Percentiles rank a stretch among this genome's conserved stretches.
phyloP scores from a whole-genome alignment of 768 basidiomycete species.

The Amanita brunnescens region DNA sequence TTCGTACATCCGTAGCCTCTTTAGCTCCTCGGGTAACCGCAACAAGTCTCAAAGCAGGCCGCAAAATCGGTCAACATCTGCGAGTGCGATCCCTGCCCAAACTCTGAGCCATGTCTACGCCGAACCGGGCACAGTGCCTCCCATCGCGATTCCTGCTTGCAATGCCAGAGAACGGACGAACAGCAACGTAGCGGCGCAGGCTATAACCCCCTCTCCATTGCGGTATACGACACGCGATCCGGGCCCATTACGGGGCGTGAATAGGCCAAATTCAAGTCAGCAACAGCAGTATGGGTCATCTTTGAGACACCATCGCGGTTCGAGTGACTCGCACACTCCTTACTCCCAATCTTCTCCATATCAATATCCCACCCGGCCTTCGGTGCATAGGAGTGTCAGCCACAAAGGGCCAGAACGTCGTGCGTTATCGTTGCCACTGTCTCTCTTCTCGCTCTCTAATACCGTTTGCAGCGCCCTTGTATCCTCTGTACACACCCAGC shows the following conservation, averaged over 20 bases:
- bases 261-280: conserved; percentile 8
- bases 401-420: conserved; percentile 36
- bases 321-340: conserved; percentile 13
- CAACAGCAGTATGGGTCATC: conserved; percentile 7
- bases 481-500: conserved; percentile 17
- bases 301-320: conserved; percentile 23
- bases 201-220: conserved; percentile 31
- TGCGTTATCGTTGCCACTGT: conserved; percentile 19
- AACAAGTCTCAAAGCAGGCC: conserved; percentile 19
- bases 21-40: conserved; percentile 3
- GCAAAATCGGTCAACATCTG: conserved; percentile 34
- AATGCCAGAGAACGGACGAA: conserved; percentile 30
- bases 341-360: conserved; percentile 9
- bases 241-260: conserved; percentile 8
- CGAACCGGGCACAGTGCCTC: conserved; percentile 21
- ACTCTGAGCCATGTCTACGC: conserved; percentile 34
- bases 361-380: conserved; percentile 12
- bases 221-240: conserved; percentile 30
- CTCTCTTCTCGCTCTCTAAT: conserved; percentile 7
- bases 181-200: conserved; percentile 25
- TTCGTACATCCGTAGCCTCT: conserved; percentile 9
- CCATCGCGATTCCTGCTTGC: conserved; percentile 24
- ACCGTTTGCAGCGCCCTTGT: conserved; percentile 11
- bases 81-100: conserved; percentile 20
- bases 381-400: conserved; percentile 32